These are phyloP conservation scores for Cryptococcus sp. DNA, from an alignment of 1,284 basidiomycete genomes.

Conservation along the genomic window DNA sequence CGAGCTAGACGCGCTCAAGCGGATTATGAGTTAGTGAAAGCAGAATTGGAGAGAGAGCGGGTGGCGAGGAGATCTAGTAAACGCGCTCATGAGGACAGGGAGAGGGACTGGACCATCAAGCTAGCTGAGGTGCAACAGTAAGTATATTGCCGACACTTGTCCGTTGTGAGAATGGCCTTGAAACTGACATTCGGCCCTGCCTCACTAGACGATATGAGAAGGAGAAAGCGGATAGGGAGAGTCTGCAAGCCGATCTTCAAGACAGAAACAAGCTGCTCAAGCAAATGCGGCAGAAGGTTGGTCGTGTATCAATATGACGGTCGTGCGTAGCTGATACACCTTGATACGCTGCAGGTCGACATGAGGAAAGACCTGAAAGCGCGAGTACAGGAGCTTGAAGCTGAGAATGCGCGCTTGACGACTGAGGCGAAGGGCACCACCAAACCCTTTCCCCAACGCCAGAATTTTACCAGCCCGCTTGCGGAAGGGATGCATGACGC, in stretches of 20 bases:
- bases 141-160: not conserved
- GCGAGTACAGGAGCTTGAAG: constrained; percentile 21
- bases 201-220: constrained; percentile 13
- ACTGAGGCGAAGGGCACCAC: not conserved
- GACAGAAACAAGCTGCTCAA: constrained; percentile 34
- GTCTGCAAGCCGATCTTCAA: constrained; percentile 11
- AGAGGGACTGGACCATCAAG: constrained; percentile 17
- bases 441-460: not conserved
- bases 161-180: no score
- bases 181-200: not conserved
- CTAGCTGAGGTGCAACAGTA: constrained; percentile 18
- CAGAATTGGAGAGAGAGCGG: constrained; percentile 30
- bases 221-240: constrained; percentile 17
- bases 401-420: constrained; percentile 26
- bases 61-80: constrained; percentile 15
- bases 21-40: constrained; percentile 23
- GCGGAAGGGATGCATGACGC: no score
- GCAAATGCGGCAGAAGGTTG: constrained; percentile 25
- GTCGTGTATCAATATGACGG: not conserved
- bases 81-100: constrained; percentile 27
- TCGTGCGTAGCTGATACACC: not conserved
- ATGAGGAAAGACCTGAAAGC: constrained; percentile 27
- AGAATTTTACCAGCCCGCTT: not conserved
- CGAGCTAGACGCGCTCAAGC: constrained; percentile 16
- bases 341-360: constrained; percentile 26